Conservation (phyloP, 345 rosid genomes). For the Xanthoceras sorbifolium region DNA sequence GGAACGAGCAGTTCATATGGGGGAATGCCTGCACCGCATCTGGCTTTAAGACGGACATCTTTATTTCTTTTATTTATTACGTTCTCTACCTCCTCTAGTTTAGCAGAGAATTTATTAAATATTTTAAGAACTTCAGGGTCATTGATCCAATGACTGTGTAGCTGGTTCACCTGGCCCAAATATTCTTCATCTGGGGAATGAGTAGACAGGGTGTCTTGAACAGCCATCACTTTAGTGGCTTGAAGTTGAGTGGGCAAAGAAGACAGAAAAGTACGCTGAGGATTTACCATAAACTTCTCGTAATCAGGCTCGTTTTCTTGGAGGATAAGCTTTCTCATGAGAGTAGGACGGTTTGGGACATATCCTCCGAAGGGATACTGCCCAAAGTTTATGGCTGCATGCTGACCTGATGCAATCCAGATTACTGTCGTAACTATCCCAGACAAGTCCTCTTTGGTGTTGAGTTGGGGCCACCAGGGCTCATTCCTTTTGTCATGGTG, state of each 20-base stretch:
- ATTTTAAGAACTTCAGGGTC: constrained; percentile 52
- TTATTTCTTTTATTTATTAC: constrained; percentile 60
- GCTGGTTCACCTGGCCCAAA: constrained; percentile 55
- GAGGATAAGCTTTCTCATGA: constrained; percentile 75
- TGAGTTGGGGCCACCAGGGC: constrained; percentile 94
- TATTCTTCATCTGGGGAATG: constrained; percentile 93
- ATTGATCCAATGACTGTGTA: constrained; percentile 65
- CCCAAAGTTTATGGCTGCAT: constrained; percentile 92
- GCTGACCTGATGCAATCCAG: constrained; percentile 94
- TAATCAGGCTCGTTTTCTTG: constrained; percentile 57
- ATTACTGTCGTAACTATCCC: constrained; percentile 71
- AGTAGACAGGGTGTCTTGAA: constrained; percentile 84
- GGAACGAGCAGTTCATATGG: constrained; percentile 86
- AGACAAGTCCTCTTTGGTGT: constrained; percentile 70
- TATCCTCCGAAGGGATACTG: constrained; percentile 97
- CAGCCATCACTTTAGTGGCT: constrained; percentile 97
- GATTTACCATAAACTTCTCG: constrained; percentile 63
- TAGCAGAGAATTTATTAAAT: constrained; percentile 55
- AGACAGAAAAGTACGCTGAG: constrained; percentile 64
- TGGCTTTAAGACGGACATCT: constrained; percentile 56
- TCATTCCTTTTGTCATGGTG: constrained; percentile 80
- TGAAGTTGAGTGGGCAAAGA: constrained; percentile 86
- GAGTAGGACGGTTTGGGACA: constrained; percentile 86
- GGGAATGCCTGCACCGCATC: constrained; percentile 91
- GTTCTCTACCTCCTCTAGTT: constrained; percentile 67